Conservation (phyloP, 495 filamentous ascomycete genomes). For the Neurospora hispaniola region DNA sequence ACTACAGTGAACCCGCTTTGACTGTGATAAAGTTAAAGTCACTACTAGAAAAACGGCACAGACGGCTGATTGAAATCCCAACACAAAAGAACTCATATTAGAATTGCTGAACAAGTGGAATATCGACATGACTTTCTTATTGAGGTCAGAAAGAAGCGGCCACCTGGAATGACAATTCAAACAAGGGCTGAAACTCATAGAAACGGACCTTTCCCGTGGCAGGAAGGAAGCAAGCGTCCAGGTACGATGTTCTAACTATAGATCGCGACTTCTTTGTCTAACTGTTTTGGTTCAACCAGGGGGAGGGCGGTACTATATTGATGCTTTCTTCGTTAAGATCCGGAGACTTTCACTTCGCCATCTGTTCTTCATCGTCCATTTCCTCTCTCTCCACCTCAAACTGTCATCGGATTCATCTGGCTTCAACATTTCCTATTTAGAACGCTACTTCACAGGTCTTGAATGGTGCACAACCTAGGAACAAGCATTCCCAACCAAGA, state of each 20-base stretch:
- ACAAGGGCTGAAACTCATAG: not conserved
- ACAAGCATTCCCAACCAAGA: not conserved
- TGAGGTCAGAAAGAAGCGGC: not conserved
- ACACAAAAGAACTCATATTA: not conserved
- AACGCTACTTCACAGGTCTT: not conserved
- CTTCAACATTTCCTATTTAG: not conserved
- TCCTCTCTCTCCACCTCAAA: not conserved
- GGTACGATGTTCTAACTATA: not conserved
- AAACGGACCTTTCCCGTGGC: not conserved
- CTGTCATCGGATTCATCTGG: not conserved
- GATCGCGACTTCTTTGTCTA: not conserved
- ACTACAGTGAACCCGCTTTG: not conserved
- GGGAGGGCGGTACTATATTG: not conserved
- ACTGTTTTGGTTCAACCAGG: not conserved
- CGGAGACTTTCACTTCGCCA: not conserved
- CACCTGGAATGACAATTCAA: not conserved
- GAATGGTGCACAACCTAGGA: not conserved
- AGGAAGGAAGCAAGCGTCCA: not conserved
- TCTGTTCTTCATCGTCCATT: not conserved
- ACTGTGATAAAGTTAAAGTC: not conserved
- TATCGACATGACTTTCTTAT: not conserved
- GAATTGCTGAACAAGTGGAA: not conserved
- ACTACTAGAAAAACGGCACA: not conserved
- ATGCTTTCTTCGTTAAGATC: not conserved
- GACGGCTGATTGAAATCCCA: not conserved